Percentiles rank a stretch among this genome's conserved stretches.
Evolutionary conservation across 164 flowering plant genomes (phyloP).

Genomic region (Cinnamomum chago): DNA sequence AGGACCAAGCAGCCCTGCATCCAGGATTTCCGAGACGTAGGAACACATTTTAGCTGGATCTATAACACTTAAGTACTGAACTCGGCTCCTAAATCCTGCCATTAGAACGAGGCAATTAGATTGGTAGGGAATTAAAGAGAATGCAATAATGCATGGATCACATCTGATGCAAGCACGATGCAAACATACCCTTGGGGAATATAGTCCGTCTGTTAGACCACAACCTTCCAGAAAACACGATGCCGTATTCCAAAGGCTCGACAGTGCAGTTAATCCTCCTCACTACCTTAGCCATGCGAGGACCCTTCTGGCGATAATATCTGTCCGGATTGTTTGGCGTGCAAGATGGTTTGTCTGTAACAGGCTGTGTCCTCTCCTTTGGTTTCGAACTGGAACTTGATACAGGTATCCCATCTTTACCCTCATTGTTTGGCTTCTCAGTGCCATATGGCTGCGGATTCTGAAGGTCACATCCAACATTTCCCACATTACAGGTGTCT

Average conservation of each 20-base stretch:
- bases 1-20: conserved; percentile 70
- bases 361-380: conserved; percentile 23
- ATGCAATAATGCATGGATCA: background rate
- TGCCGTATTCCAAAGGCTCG: conserved; percentile 79
- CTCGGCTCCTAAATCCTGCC: conserved; percentile 91
- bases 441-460: conserved; percentile 17
- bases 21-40: conserved; percentile 85
- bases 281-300: conserved; percentile 90
- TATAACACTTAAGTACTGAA: conserved; percentile 60
- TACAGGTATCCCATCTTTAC: conserved; percentile 18
- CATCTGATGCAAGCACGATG: background rate
- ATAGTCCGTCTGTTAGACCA: conserved; percentile 81
- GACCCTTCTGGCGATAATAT: conserved; percentile 68
- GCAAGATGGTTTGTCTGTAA: conserved; percentile 32
- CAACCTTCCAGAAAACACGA: conserved; percentile 51
- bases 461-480: conserved; percentile 15
- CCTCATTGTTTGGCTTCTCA: conserved; percentile 27
- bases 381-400: conserved; percentile 19
- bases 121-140: background rate
- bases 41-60: conserved; percentile 68
- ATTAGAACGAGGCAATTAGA: conserved; percentile 11
- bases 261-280: conserved; percentile 69
- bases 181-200: conserved; percentile 74
- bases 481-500: conserved; percentile 15
- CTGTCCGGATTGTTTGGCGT: conserved; percentile 50